A percentile compares a stretch with the other conserved stretches of the same genome.
phyloP scores from a whole-genome alignment of 805 yeast species.

The Metschnikowia matae region DNA sequence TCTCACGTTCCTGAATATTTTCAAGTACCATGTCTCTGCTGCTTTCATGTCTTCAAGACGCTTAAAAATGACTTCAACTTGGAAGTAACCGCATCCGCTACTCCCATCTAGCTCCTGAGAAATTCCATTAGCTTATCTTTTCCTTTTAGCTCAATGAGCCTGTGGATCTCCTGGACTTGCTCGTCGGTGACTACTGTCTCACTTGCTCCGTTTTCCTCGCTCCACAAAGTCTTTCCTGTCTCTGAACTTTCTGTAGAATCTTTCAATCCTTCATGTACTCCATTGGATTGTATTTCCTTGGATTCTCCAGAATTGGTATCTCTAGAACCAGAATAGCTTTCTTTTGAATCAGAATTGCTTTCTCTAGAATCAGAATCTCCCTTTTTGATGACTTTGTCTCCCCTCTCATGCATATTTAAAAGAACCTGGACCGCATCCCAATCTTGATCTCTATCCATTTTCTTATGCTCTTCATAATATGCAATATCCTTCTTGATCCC shows the following conservation, averaged over 20 bases:
- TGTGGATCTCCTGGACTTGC: constrained; percentile 40
- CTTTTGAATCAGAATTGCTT: neutral
- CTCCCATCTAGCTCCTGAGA: constrained; percentile 27
- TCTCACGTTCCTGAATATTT: too few relatives aligned
- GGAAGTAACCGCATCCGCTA: too few relatives aligned
- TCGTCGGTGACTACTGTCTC: neutral
- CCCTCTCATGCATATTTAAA: constrained; percentile 1
- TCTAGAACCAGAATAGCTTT: neutral
- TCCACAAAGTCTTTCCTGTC: neutral
- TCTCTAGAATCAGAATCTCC: neutral
- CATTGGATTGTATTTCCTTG: neutral
- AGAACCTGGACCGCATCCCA: constrained; percentile 9
- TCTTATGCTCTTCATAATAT: constrained; percentile 21
- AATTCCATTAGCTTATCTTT: constrained; percentile 59
- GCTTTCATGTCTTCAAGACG: too few relatives aligned
- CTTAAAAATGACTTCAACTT: too few relatives aligned
- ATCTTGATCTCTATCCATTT: constrained; percentile 6
- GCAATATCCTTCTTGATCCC: constrained; percentile 18
- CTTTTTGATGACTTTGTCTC: too few relatives aligned
- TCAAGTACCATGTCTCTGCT: too few relatives aligned
- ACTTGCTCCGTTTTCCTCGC: neutral
- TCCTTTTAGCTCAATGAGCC: constrained; percentile 66
- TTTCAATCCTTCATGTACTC: neutral
- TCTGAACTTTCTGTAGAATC: neutral
- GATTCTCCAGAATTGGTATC: neutral